These are phyloP conservation scores for Globisporangium canariense DNA, from an alignment of 352 stramenopile genomes.

Conservation along the genomic window DNA sequence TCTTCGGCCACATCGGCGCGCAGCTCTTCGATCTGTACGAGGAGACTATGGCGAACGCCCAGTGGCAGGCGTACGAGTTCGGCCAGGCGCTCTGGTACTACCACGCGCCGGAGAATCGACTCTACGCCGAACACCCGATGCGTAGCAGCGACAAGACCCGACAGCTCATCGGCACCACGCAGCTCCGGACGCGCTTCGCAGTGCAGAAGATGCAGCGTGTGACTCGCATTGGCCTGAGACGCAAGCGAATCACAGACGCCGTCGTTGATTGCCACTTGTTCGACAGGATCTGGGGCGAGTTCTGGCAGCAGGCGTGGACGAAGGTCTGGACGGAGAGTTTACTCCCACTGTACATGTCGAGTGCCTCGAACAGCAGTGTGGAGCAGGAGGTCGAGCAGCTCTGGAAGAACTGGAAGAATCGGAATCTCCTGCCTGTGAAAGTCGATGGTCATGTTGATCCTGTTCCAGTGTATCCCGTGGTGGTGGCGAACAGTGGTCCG, in stretches of 20 bases:
- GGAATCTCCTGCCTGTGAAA: background rate
- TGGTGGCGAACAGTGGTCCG: background rate
- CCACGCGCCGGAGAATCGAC: constrained; percentile 25
- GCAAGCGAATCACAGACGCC: constrained; percentile 15
- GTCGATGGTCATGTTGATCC: background rate
- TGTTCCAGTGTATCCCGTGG: background rate
- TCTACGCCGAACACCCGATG: constrained; percentile 60
- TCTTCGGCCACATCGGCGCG: constrained; percentile 38
- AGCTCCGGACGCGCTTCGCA: constrained; percentile 37
- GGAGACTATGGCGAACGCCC: constrained; percentile 39
- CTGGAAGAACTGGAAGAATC: constrained; percentile 13
- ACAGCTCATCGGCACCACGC: constrained; percentile 37
- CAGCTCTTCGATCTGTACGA: constrained; percentile 43
- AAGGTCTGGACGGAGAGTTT: constrained; percentile 11
- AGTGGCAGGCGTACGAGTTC: constrained; percentile 69
- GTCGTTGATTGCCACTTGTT: constrained; percentile 17
- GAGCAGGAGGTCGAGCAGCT: constrained; percentile 17
- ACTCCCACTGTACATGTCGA: background rate
- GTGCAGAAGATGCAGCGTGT: constrained; percentile 35
- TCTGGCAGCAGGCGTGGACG: constrained; percentile 18
- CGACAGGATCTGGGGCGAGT: constrained; percentile 14
- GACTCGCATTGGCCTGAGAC: constrained; percentile 17
- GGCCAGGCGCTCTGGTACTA: constrained; percentile 63
- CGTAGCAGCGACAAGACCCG: constrained; percentile 39
- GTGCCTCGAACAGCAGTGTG: background rate